Percentiles rank a stretch among this genome's conserved stretches.
Conservation (phyloP, 1,284 basidiomycete species). For the Ganoderma lucidum region DNA sequence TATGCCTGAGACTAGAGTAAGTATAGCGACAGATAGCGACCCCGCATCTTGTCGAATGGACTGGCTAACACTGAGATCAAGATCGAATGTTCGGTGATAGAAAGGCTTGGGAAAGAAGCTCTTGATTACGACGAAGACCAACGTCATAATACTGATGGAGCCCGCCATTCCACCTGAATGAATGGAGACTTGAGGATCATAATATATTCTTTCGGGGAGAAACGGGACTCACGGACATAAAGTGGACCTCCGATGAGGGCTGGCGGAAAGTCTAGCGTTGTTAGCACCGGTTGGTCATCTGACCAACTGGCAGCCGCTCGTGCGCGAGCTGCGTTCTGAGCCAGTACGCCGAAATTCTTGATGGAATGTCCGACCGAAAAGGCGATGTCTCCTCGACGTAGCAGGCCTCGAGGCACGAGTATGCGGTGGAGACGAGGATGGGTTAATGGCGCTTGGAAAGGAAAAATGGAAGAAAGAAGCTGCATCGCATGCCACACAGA, state of each 20-base stretch:
- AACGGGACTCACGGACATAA: not conserved
- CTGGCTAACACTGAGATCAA: not conserved
- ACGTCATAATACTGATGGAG: not conserved
- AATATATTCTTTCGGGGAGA: not conserved
- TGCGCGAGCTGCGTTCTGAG: not conserved
- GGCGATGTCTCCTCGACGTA: not conserved
- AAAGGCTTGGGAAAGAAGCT: not conserved
- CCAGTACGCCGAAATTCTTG: not conserved
- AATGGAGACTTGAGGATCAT: not conserved
- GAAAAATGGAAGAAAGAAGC: not conserved
- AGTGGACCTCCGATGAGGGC: not conserved
- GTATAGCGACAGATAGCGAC: not conserved
- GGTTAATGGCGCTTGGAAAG: not conserved
- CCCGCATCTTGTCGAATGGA: not conserved
- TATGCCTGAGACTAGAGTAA: not conserved
- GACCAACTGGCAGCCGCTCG: not conserved
- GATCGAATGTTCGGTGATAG: constrained; percentile 1
- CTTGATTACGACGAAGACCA: not conserved
- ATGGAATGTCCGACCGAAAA: not conserved
- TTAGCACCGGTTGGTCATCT: not conserved
- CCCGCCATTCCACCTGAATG: not conserved
- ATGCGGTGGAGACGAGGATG: not conserved
- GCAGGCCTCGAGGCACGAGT: constrained; percentile 10
- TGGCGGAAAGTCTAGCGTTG: not conserved
- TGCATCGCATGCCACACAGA: constrained; percentile 13